phyloP scores from a whole-genome alignment of 1,284 basidiomycete species.

The Apiotrichum veenhuisii region DNA sequence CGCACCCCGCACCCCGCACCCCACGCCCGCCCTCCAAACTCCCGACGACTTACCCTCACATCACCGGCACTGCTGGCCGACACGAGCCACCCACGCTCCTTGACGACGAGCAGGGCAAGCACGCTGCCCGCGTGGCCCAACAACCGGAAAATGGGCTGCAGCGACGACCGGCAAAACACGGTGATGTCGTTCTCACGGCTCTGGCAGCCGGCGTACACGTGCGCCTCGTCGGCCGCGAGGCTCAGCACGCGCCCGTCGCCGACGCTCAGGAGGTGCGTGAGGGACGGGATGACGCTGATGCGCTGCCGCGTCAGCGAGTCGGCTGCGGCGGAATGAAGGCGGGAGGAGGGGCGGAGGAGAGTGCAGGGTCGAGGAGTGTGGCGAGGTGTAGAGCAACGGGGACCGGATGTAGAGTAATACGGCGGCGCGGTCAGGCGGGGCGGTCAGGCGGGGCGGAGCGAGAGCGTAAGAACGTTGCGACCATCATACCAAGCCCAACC shows the following conservation, averaged over 20 bases:
- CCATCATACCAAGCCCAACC: no score
- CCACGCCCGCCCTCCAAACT: not conserved
- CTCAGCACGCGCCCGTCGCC: slow-evolving; percentile 58
- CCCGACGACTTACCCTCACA: slow-evolving; percentile 59
- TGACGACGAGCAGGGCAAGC: slow-evolving; percentile 71
- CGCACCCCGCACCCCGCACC: slow-evolving; percentile 1
- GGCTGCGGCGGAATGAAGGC: not conserved
- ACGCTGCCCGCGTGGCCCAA: slow-evolving; percentile 82
- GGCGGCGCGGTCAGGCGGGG: no score
- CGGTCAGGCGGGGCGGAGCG: not conserved
- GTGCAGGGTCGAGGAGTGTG: no score
- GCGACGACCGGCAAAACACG: slow-evolving; percentile 67
- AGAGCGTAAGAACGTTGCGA: no score
- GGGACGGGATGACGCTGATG: slow-evolving; percentile 43
- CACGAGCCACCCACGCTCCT: slow-evolving; percentile 76
- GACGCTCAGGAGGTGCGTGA: slow-evolving; percentile 47
- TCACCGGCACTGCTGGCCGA: slow-evolving; percentile 70
- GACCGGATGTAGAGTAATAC: not conserved
- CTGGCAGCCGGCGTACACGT: slow-evolving; percentile 83
- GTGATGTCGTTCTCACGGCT: slow-evolving; percentile 68
- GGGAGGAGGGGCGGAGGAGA: not conserved
- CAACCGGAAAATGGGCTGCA: slow-evolving; percentile 67
- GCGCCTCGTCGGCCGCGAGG: slow-evolving; percentile 64
- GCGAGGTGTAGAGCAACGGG: not conserved
- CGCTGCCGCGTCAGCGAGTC: slow-evolving; percentile 47